Evolutionary conservation across 306 rosid species (phyloP).

Genomic region (Dryas drummondii): DNA sequence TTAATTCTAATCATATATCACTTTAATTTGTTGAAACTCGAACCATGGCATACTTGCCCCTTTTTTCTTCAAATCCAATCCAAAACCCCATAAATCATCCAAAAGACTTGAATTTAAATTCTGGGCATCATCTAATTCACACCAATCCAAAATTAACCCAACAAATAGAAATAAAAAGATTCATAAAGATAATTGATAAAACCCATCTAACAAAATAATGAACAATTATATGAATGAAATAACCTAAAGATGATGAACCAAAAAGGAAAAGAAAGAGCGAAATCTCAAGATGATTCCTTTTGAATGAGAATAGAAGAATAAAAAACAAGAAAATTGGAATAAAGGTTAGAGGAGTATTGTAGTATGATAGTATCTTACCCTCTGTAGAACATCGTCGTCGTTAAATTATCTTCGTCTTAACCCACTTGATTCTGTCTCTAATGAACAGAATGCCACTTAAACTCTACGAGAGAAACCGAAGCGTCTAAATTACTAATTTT

Average conservation of each 20-base stretch:
- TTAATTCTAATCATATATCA: not conserved
- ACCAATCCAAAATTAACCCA: not conserved
- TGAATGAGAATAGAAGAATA: conserved; percentile 4
- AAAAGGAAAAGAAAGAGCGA: not conserved
- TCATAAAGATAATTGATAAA: not conserved
- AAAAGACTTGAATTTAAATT: not conserved
- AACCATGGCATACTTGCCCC: not conserved
- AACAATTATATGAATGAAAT: not conserved
- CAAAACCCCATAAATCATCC: not conserved
- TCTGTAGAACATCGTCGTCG: conserved; percentile 45
- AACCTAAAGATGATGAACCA: not conserved
- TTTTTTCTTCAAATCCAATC: not conserved
- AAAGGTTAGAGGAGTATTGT: not conserved
- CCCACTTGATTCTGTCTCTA: not conserved
- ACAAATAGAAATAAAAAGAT: not conserved
- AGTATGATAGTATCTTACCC: conserved; percentile 47
- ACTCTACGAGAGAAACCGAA: not conserved
- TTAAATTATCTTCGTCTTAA: not conserved
- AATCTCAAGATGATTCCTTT: not conserved
- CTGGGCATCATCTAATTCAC: not conserved
- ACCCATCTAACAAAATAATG: too few relatives aligned
- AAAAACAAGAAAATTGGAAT: not conserved
- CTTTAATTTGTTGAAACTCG: not conserved
- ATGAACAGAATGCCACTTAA: not conserved
- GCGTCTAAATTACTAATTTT: too few relatives aligned